Base-by-base conservation (phyloP, 2,329 filamentous ascomycete genomes). In the Fusarium robinianum region DNA sequence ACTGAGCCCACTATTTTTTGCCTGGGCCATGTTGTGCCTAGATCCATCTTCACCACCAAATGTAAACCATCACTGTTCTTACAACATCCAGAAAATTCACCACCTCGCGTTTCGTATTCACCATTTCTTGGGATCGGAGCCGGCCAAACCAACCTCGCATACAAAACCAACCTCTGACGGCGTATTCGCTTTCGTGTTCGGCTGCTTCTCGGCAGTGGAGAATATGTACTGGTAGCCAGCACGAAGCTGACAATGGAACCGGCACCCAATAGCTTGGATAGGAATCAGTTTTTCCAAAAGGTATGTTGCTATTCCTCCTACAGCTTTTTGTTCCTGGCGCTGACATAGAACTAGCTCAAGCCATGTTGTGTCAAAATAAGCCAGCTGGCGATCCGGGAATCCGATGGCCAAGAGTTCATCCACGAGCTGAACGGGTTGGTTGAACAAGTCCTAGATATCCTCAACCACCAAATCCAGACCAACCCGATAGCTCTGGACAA, bases 401-500 rank as follows among this genome's bases (percentile, higher is more conserved):
- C 71, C 11, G 69, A 74, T 37, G 72, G 69, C 34, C 62, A 69
- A 18, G 63, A 66, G 14, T 66, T 64, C 27, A 64, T 70, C 5
- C 73, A 69, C 40, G 67, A 75, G 40, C 65, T 85, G 31, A 63
- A 71, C 17, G 63, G 69, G 6, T 70, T 79, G 17, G 72, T 71
- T 2, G 63, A 67, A 16, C 68, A 75, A 44, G 65, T 84, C 3
- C 66, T 74, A 19, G 51, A 53, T 15, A 65, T 79, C n/a, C 66
- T 84, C 5, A 62, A 73, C 30, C 62, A 64, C 21, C 76, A 76
- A 57, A 57, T 71, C 18, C 60, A 64, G 27, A 61, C 60, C 16
- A 74, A 81, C 51, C 66, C 72, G 3, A 64, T 71, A 2, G 71
- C 73, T 1, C 67, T 97, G 12, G 89, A 96, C 65, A 78, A 84